Conservation (phyloP, 345 rosid species). For the Moricandia arvensis region DNA sequence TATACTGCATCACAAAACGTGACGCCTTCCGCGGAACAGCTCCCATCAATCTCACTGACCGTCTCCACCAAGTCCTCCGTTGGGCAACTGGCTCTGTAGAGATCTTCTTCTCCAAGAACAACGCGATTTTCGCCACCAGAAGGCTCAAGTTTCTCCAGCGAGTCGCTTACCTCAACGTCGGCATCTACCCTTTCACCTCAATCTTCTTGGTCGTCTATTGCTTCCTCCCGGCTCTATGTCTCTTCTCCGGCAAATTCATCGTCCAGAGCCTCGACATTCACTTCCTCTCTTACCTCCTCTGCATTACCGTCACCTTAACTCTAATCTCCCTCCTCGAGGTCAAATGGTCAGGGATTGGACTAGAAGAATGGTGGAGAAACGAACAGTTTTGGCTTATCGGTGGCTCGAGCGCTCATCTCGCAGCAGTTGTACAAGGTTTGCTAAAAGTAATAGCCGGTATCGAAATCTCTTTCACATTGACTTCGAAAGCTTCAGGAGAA, state of each 20-base stretch:
- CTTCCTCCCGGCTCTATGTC: constrained; percentile 84
- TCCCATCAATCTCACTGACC: constrained; percentile 89
- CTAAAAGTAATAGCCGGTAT: constrained; percentile 77
- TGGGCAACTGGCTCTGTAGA: constrained; percentile 98
- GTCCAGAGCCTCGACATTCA: constrained; percentile 55
- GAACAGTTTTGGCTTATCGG: constrained; percentile 98
- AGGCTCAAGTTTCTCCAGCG: constrained; percentile 87
- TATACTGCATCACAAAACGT: constrained; percentile 82
- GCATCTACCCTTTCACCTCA: constrained; percentile 87
- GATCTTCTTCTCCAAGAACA: constrained; percentile 84
- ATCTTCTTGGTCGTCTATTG: constrained; percentile 73
- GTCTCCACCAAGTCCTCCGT: constrained; percentile 87
- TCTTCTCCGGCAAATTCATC: constrained; percentile 73
- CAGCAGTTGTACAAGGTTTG: constrained; percentile 83
- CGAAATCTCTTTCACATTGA: constrained; percentile 81
- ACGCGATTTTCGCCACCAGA: constrained; percentile 57
- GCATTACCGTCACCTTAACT: constrained; percentile 55
- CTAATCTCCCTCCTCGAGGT: constrained; percentile 87
- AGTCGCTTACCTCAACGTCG: constrained; percentile 80
- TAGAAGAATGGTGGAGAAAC: constrained; percentile 92
- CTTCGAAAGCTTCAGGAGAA: constrained; percentile 65
- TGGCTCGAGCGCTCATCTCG: constrained; percentile 85
- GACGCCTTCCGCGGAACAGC: constrained; percentile 93
- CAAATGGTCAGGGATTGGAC: constrained; percentile 79
- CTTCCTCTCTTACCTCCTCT: constrained; percentile 69